Conservation (phyloP, 192 early-diverging fungal genomes). For the Rhizophagus prolifer region DNA sequence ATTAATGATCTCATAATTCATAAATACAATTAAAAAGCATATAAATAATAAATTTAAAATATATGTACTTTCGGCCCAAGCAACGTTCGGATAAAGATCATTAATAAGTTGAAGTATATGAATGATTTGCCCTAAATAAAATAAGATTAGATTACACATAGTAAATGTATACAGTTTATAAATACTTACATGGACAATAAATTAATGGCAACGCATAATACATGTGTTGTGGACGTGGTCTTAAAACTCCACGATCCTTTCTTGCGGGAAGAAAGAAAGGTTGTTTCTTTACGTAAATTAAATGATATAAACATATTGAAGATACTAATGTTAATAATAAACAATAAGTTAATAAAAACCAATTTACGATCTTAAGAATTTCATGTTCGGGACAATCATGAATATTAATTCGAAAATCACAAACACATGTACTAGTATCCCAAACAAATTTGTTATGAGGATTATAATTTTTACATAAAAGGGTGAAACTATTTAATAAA, state of each 20-base stretch:
- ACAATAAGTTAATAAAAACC: constrained; percentile 11
- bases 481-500: background rate
- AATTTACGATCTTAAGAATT: background rate
- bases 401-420: constrained; percentile 23
- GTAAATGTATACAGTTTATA: background rate
- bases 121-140: background rate
- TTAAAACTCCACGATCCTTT: constrained; percentile 8
- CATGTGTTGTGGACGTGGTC: constrained; percentile 1
- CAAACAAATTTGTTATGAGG: background rate
- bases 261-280: constrained; percentile 11
- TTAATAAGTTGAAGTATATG: background rate
- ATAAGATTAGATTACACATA: background rate
- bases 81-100: background rate
- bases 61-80: background rate
- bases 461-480: background rate
- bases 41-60: background rate
- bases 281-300: constrained; percentile 1
- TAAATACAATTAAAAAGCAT: background rate
- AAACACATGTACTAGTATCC: constrained; percentile 1
- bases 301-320: background rate
- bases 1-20: background rate
- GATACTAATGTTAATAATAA: background rate
- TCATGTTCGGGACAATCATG: constrained; percentile 4
- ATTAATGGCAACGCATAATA: background rate
- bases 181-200: constrained; percentile 12